These are phyloP conservation scores for Fusarium heterosporum DNA, from an alignment of 2,329 filamentous ascomycete species.

Conservation along the genomic window DNA sequence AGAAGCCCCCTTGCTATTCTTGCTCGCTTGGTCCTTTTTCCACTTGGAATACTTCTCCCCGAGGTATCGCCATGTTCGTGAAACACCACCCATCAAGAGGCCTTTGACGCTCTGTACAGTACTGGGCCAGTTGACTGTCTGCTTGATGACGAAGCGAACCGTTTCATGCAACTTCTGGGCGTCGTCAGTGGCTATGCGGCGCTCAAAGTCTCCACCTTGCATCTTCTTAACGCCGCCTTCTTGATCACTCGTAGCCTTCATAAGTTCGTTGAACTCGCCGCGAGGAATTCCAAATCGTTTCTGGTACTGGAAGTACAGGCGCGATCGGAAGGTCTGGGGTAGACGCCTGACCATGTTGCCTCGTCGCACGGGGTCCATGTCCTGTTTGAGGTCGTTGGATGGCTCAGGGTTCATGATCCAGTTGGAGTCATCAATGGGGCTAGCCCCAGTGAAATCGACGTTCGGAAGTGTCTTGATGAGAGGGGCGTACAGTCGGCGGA, in stretches of 20 bases:
- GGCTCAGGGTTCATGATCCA: constrained; percentile 60
- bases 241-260: constrained; percentile 79
- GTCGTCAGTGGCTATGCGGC: constrained; percentile 79
- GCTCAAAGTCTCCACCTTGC: constrained; percentile 87
- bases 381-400: constrained; percentile 80
- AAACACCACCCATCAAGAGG: constrained; percentile 79
- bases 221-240: constrained; percentile 74
- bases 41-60: constrained; percentile 83
- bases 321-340: constrained; percentile 86
- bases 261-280: constrained; percentile 85
- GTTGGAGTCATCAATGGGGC: constrained; percentile 53
- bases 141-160: constrained; percentile 81
- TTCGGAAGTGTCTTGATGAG: constrained; percentile 93
- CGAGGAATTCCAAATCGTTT: constrained; percentile 88
- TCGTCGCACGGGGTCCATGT: constrained; percentile 91
- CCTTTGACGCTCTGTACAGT: constrained; percentile 89
- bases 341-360: constrained; percentile 97
- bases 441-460: constrained; percentile 75
- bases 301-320: constrained; percentile 95
- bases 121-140: constrained; percentile 93
- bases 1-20: constrained; percentile 39
- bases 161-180: constrained; percentile 74
- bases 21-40: constrained; percentile 56
- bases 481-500: constrained; percentile 89
- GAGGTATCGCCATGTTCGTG: constrained; percentile 78